Base-by-base conservation (phyloP, 2,329 filamentous ascomycete species). In the Epichloe gansuensis region DNA sequence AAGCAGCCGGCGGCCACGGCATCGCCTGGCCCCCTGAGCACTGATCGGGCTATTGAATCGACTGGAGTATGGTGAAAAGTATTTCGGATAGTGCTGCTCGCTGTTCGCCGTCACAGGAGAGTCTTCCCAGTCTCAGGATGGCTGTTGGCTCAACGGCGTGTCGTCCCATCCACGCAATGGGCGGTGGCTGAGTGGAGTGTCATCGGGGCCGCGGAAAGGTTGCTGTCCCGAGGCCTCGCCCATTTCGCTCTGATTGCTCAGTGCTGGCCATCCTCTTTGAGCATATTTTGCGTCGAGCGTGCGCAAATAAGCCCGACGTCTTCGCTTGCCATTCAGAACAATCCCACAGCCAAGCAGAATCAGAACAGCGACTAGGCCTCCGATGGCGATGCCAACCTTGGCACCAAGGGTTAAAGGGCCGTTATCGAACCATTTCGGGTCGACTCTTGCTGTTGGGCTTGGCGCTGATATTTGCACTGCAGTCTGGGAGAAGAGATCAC, bases 21-120 rank as follows among this genome's bases (percentile, higher is more conserved):
- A 64, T 62, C 37, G 59, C 57, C 0, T 62, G 59, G 2, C 58
- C 61, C 38, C 73, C 1, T 64, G 65, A 0, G 67, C 73, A 51
- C 70, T 77, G 54, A 79, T 70, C 0, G 80, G 80, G 59, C 78
- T 82, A 63, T 70, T 79, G 65, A 75, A 82, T 54, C 80, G 76
- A 42, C 78, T 81, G 21, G 70, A 72, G 60, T 83, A 83, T 0
- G 81, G 80, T 3, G 78, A 81, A 57, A 81, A 74, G 64, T 82
- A 80, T 6, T 69, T 72, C 1, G 69, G 66, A 56, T 69, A 72
- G 0, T 59, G 55, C 54, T 65, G 66, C 46, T 74, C 70, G 2
- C 69, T 69, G 44, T 62, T 62, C 2, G 67, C 69, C 46, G 72
- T 77, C 53, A 73, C 58, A 0, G 72, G 80, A 28, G 74, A 80